Evolutionary conservation across 495 filamentous ascomycete genomes (phyloP).

Genomic region (Trichocladium antarcticum): DNA sequence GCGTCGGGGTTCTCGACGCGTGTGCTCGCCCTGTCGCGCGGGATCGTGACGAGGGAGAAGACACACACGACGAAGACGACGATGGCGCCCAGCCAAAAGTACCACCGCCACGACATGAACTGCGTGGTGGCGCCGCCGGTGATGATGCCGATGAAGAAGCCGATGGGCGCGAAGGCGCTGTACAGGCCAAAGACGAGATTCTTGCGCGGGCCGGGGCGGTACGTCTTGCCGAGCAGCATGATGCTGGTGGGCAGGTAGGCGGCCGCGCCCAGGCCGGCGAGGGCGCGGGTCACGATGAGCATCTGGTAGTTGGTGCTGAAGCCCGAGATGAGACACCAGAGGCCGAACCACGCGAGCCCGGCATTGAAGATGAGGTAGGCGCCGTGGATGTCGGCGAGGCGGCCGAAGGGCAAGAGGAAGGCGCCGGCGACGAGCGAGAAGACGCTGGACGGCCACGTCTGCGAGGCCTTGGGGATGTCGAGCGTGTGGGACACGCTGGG

Average conservation of each 20-base stretch:
- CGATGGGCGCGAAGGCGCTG: constrained; percentile 63
- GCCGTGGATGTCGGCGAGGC: constrained; percentile 67
- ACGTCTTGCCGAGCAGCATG: constrained; percentile 68
- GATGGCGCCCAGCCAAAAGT: constrained; percentile 64
- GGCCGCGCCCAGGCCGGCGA: constrained; percentile 69
- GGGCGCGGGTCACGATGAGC: constrained; percentile 64
- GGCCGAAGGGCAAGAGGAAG: constrained; percentile 67
- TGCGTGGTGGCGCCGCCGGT: constrained; percentile 60
- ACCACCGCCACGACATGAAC: constrained; percentile 60
- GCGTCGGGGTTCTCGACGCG: constrained; percentile 28
- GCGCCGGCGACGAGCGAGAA: constrained; percentile 63
- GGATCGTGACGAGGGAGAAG: constrained; percentile 55
- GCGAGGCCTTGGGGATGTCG: constrained; percentile 49
- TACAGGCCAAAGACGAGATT: constrained; percentile 77
- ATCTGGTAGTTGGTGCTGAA: constrained; percentile 59
- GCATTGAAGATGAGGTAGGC: constrained; percentile 58
- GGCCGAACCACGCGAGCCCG: constrained; percentile 58
- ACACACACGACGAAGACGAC: constrained; percentile 34
- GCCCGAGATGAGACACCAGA: constrained; percentile 64
- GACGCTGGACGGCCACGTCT: constrained; percentile 71
- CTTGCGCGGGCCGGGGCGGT: constrained; percentile 75
- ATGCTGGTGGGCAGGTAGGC: constrained; percentile 69
- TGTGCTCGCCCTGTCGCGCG: constrained; percentile 46
- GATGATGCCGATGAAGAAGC: constrained; percentile 76
- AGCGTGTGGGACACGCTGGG: constrained; percentile 55